Evolutionary conservation across 1,284 basidiomycete genomes (phyloP), one percentile per base, ranked within the genome.

Genomic region (Dichomitus squalens): DNA sequence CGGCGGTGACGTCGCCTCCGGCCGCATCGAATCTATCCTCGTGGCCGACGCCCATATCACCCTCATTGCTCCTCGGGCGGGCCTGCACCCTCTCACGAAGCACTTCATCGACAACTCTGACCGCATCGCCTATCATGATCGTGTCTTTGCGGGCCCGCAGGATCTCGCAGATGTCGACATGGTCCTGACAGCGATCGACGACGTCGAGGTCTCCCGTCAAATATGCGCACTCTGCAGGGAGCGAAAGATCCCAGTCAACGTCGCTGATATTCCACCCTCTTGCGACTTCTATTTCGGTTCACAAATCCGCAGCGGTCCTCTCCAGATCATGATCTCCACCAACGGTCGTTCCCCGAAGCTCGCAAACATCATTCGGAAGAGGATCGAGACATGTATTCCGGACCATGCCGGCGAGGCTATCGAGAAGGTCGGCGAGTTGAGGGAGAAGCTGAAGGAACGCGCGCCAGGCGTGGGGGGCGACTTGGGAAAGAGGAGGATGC

Each of bases 251-350:
- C 93, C 95, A 3, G 90, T 97, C 61, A 99, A 99, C 74, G 95
- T 96, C 57, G 96, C 97, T 31, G 96, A 99, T 76, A 93, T 98
- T 49, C 97, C 96, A 2, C 87, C 92, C 47, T 84, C 86, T 56
- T 99, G 96, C 79, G 96, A 99, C 76, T 99, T 99, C 72, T 99
- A 97, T 79, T 99, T 99, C 76, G 97, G 97, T 44, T 92, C 93
- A 1, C 91, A 96, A 70, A 88, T 98, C 58, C 88, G 94, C 35
- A 84, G 88, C 60, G 96, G 96, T 0, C 94, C 96, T 0, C 76
- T 99, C 36, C 95, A 98, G 75, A 87, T 98, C 65, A 91, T 98
- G 90, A 89, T 99, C 41, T 96, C 94, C 8, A 99, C 97, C 1
- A 94, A 93, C 55, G 97, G 97, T 25, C 89, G 92, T 66, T 94